Percentiles rank a stretch among this genome's conserved stretches.
Evolutionary conservation across 108 stramenopile genomes (phyloP).

Genomic region (Skeletonema costatum): DNA sequence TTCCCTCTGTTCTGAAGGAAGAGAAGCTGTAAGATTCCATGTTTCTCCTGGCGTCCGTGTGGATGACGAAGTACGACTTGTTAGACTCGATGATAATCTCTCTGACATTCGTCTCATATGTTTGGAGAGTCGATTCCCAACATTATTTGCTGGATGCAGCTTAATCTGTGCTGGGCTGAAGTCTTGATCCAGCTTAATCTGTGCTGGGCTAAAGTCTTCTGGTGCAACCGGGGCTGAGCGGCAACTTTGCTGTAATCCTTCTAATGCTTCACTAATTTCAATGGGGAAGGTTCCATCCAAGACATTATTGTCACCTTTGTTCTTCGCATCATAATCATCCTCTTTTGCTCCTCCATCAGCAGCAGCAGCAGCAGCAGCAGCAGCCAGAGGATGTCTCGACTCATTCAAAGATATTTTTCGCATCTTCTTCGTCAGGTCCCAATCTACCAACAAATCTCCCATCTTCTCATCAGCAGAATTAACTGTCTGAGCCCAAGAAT

Average conservation of each 20-base stretch:
- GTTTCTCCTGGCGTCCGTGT: not conserved
- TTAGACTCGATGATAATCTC: not conserved
- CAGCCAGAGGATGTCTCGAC: not conserved
- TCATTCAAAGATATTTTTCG: too few relatives aligned
- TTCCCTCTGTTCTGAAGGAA: not conserved
- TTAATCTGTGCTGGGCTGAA: not conserved
- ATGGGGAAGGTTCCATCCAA: too few relatives aligned
- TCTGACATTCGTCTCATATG: not conserved
- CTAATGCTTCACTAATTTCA: not conserved
- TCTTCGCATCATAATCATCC: not conserved
- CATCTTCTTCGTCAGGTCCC: too few relatives aligned
- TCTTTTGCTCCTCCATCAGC: not conserved
- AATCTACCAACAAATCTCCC: too few relatives aligned
- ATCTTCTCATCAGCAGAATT: too few relatives aligned
- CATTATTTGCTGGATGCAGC: not conserved
- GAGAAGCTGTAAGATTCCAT: not conserved
- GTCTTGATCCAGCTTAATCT: not conserved
- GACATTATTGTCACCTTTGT: not conserved
- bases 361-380: not conserved
- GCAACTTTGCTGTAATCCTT: not conserved
- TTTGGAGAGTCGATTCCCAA: not conserved
- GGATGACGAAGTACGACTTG: too few relatives aligned
- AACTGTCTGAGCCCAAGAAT: too few relatives aligned
- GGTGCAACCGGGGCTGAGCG: not conserved
- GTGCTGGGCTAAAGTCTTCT: not conserved